These are phyloP conservation scores for Boehmeria nivea DNA, from an alignment of 306 rosid genomes.

Conservation along the genomic window DNA sequence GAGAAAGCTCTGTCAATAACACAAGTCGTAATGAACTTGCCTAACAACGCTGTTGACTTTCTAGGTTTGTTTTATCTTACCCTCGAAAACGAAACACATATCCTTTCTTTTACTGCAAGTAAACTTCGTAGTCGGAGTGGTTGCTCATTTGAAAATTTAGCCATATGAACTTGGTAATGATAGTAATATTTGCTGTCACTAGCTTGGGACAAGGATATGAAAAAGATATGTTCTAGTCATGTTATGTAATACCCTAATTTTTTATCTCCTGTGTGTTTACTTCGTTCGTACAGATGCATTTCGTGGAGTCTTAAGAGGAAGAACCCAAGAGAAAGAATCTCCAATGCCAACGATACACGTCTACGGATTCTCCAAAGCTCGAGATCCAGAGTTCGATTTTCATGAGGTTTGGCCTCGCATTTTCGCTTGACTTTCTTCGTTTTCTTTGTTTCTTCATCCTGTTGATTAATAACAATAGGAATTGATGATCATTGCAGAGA, in stretches of 20 bases:
- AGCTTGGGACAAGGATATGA: too few relatives aligned
- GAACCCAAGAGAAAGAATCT: constrained; percentile 37
- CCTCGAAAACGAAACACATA: not conserved
- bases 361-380: constrained; percentile 93
- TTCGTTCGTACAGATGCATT: constrained; percentile 75
- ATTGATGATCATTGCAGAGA: constrained; percentile 38
- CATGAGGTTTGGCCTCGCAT: constrained; percentile 54
- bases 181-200: too few relatives aligned
- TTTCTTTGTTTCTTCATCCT: not conserved
- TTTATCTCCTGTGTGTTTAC: constrained; percentile 14
- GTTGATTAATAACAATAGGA: not conserved
- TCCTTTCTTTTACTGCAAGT: not conserved
- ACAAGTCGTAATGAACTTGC: constrained; percentile 95
- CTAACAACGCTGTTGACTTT: constrained; percentile 79
- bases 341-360: constrained; percentile 71
- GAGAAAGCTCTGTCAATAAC: constrained; percentile 71
- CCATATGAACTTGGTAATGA: too few relatives aligned
- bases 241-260: too few relatives aligned
- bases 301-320: constrained; percentile 59
- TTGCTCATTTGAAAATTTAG: not conserved
- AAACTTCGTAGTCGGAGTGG: not conserved
- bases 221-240: too few relatives aligned
- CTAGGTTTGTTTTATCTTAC: constrained; percentile 45
- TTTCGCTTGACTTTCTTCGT: not conserved
- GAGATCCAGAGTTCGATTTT: constrained; percentile 92